Evolutionary conservation across 108 stramenopile species (phyloP).

Genomic region (Tribonema minus): DNA sequence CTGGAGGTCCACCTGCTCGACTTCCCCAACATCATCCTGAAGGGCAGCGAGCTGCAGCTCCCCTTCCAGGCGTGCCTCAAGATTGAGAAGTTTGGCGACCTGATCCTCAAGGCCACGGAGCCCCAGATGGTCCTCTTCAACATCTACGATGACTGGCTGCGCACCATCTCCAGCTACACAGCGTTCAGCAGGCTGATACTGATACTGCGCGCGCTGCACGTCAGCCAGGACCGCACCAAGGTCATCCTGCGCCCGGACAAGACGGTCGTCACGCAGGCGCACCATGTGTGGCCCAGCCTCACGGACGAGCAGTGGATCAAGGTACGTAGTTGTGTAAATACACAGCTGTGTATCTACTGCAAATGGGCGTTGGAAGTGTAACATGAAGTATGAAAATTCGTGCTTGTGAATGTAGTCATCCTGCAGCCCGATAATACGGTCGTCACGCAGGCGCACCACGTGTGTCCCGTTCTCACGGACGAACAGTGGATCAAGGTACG

Average conservation of each 20-base stretch:
- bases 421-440: slow-evolving; percentile 96
- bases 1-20: slow-evolving; percentile 96
- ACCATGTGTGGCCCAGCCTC: slow-evolving; percentile 96
- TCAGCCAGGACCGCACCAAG: slow-evolving; percentile 90
- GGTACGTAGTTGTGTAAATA: no score
- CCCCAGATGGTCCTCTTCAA: slow-evolving; percentile 99
- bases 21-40: slow-evolving; percentile 97
- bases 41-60: slow-evolving; percentile 95
- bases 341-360: no score
- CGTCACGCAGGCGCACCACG: slow-evolving; percentile 95
- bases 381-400: no score
- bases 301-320: slow-evolving; percentile 99
- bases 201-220: slow-evolving; percentile 93
- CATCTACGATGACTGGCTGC: slow-evolving; percentile 98
- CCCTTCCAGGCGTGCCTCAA: slow-evolving; percentile 98
- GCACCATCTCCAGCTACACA: slow-evolving; percentile 94
- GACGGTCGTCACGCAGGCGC: slow-evolving; percentile 93
- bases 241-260: slow-evolving; percentile 93
- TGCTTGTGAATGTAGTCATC: no score
- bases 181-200: slow-evolving; percentile 97
- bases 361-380: no score
- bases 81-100: slow-evolving; percentile 97
- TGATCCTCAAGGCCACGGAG: slow-evolving; percentile 94
- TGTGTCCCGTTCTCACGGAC: slow-evolving; percentile 96
- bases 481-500: slow-evolving; percentile 92